A percentile compares a stretch with the other conserved stretches of the same genome.
Evolutionary conservation across 2,329 filamentous ascomycete species (phyloP).

Genomic region (Penicillium sclerotiorum): DNA sequence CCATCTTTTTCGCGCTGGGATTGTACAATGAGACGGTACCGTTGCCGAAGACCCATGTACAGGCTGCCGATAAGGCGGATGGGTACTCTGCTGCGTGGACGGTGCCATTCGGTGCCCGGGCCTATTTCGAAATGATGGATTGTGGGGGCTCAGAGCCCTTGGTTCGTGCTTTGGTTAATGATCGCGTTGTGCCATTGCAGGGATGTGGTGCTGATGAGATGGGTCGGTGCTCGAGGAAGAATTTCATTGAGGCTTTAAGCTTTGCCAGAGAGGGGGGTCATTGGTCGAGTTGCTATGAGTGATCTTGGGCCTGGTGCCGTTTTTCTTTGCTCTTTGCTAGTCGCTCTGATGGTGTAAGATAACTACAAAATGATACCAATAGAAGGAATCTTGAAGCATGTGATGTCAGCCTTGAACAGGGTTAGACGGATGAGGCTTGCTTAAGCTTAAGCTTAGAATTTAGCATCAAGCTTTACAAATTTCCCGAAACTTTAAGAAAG

Average conservation of each 20-base stretch:
- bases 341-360: too few relatives aligned
- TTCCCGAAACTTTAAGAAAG: background rate
- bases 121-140: constrained; percentile 85
- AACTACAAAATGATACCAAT: background rate
- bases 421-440: background rate
- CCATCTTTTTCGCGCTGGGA: constrained; percentile 74
- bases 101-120: constrained; percentile 77
- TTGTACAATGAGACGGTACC: constrained; percentile 69
- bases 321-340: too few relatives aligned
- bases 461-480: background rate
- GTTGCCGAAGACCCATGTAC: constrained; percentile 53
- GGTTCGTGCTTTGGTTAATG: constrained; percentile 81
- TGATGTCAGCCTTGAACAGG: background rate
- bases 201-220: constrained; percentile 70
- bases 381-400: background rate
- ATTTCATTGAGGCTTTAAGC: constrained; percentile 72
- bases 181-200: constrained; percentile 72
- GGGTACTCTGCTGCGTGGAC: constrained; percentile 78
- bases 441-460: constrained; percentile 59
- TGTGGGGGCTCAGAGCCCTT: constrained; percentile 55
- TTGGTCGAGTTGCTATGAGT: constrained; percentile 67
- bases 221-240: constrained; percentile 69
- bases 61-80: constrained; percentile 57
- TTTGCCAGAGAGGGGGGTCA: constrained; percentile 73
- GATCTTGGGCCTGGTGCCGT: background rate